Evolutionary conservation across 495 filamentous ascomycete genomes (phyloP), one percentile per base, ranked within the genome.

Genomic region (Aspergillus ellipticus): DNA sequence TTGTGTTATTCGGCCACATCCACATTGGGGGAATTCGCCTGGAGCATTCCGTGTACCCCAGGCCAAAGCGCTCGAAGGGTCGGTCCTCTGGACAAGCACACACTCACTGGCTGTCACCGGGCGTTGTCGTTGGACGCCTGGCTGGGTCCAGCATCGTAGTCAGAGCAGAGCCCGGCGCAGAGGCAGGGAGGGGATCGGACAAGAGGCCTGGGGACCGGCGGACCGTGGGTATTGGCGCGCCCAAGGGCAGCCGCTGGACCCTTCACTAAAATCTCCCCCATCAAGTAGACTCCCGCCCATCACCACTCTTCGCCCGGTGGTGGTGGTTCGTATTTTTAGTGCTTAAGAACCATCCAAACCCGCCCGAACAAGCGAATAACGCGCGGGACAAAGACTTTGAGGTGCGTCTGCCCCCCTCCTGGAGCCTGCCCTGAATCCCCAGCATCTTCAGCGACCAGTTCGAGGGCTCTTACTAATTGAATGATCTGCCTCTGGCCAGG

Each of bases 401-500:
- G 45, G 45, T 48, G 28, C 45, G 45, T 48, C 45, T 48, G 28
- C 28, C 45, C 45, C 45, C 35, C 35, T 39, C n/a, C n/a, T n/a
- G n/a, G 35, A 39, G n/a, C 5, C 35, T n/a, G 9, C 35, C 31
- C 13, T 13, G 9, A 8, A 8, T 33, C 31, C 31, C 7, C 31
- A 10, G 9, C 31, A 33, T n/a, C 11, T n/a, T 39, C 13, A 15
- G 35, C 13, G 13, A 33, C 31, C 31, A 8, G 31, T 13, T 39
- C 13, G 35, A 39, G 35, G 35, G 13, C 11, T 39, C 35, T n/a
- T n/a, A 37, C 11, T 41, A 39, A 33, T 55, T 55, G 46, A 55
- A 43, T 55, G 28, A 33, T n/a, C 19, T 60, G 55, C 45, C 57
- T 56, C 58, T 64, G 42, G 60, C 69, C 61, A 67, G 42, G 49